A percentile compares a stretch with the other conserved stretches of the same genome.
Evolutionary conservation across 768 basidiomycete genomes (phyloP).

Genomic region (Russula ochroleuca): DNA sequence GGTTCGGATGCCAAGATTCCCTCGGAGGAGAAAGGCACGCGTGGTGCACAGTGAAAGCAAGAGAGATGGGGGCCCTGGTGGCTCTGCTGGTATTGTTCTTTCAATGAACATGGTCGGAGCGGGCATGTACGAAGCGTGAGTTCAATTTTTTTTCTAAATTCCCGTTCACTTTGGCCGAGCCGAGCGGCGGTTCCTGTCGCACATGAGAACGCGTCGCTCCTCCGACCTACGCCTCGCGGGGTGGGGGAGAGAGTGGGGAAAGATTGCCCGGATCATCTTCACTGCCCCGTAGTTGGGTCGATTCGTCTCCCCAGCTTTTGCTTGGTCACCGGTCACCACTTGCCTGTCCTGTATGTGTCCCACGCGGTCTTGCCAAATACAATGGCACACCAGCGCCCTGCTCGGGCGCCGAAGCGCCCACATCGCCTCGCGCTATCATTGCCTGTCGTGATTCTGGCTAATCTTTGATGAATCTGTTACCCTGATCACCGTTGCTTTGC

Average conservation of each 20-base stretch:
- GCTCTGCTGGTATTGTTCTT: conserved; percentile 52
- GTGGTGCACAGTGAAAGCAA: conserved; percentile 2
- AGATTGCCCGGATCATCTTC: neutral
- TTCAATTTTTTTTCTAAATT: conserved; percentile 24
- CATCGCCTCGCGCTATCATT: neutral
- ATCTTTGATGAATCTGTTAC: neutral
- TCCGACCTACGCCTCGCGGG: neutral
- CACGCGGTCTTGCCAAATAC: neutral
- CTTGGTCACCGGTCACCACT: too few species aligned
- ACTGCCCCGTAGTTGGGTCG: neutral
- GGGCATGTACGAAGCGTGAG: conserved; percentile 58
- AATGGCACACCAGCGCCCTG: neutral
- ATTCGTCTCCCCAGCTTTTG: neutral
- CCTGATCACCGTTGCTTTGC: neutral
- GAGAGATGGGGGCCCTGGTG: conserved; percentile 44
- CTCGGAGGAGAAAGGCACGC: conserved; percentile 31
- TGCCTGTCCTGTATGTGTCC: too few species aligned
- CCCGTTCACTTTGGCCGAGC: conserved; percentile 3
- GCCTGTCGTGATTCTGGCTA: neutral
- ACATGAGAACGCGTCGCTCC: neutral
- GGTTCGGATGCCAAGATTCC: conserved; percentile 1
- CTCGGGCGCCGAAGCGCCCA: neutral
- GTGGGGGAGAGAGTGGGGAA: neutral
- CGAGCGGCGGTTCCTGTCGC: neutral
- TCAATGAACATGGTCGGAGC: conserved; percentile 52